Conservation (phyloP, 257 asterid genomes). For the Solanum arcanum region DNA sequence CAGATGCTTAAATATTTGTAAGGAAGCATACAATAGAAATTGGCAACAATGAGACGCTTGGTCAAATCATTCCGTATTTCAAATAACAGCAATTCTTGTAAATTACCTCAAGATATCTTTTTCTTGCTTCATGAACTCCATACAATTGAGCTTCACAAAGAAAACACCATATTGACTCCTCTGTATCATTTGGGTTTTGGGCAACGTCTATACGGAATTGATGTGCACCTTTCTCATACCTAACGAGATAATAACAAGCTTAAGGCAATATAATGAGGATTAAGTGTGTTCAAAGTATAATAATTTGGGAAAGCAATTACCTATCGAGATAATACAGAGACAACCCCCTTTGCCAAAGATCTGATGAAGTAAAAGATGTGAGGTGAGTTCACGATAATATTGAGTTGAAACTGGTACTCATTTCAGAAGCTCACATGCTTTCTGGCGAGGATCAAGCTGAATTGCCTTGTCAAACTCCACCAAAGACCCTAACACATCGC, state of each 20-base stretch:
- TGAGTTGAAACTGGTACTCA: neutral
- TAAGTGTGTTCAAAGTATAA: neutral
- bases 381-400: neutral
- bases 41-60: neutral
- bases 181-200: constrained; percentile 91
- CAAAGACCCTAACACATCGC: constrained; percentile 72
- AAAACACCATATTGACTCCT: constrained; percentile 97
- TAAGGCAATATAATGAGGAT: neutral
- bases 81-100: neutral
- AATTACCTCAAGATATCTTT: constrained; percentile 45
- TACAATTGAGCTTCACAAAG: constrained; percentile 89
- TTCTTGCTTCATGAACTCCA: constrained; percentile 80
- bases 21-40: neutral
- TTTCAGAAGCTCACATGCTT: constrained; percentile 45
- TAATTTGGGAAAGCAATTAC: constrained; percentile 14
- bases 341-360: constrained; percentile 96
- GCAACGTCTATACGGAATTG: constrained; percentile 89
- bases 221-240: constrained; percentile 85
- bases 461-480: constrained; percentile 86
- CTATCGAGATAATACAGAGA: constrained; percentile 76
- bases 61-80: neutral
- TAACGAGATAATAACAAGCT: constrained; percentile 2
- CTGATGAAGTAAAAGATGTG: constrained; percentile 30
- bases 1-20: neutral
- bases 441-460: constrained; percentile 76